Conservation (phyloP, 257 asterid genomes). For the Plantago major region DNA sequence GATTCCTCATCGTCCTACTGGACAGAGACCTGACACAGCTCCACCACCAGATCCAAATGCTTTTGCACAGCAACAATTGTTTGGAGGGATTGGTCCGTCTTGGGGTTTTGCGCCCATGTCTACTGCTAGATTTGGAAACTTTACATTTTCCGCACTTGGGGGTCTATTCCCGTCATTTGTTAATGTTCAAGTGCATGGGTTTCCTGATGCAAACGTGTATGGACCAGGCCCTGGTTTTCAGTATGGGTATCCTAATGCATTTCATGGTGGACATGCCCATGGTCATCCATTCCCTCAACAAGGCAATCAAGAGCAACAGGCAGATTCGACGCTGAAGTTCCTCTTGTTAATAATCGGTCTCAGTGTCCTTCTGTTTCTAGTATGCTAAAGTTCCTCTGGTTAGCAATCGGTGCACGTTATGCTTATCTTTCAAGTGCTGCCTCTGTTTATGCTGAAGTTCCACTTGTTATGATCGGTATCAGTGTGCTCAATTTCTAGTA, state of each 20-base stretch:
- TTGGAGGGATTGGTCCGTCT: constrained; percentile 44
- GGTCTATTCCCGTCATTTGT: constrained; percentile 46
- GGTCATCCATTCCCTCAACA: constrained; percentile 30
- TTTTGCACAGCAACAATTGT: constrained; percentile 40
- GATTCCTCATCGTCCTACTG: constrained; percentile 50
- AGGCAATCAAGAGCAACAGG: constrained; percentile 62
- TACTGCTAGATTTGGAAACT: constrained; percentile 49
- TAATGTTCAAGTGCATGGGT: constrained; percentile 49
- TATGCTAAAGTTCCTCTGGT: constrained; percentile 21
- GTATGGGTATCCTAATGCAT: constrained; percentile 39
- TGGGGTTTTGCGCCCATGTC: constrained; percentile 50
- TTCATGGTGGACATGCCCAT: constrained; percentile 36
- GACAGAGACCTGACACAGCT: constrained; percentile 60
- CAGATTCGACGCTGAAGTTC: constrained; percentile 57
- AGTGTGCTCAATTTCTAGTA: too few species aligned
- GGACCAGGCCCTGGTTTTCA: constrained; percentile 61
- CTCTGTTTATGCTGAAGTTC: too few species aligned
- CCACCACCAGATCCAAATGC: constrained; percentile 41
- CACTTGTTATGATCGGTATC: too few species aligned
- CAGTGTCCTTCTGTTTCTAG: constrained; percentile 54
- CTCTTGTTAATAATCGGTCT: constrained; percentile 50
- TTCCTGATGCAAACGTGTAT: constrained; percentile 41
- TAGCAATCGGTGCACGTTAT: too few species aligned
- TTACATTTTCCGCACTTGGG: constrained; percentile 44
- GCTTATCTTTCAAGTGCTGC: too few species aligned